Base-by-base conservation (phyloP, 495 filamentous ascomycete species). In the Penicillium silybi region DNA sequence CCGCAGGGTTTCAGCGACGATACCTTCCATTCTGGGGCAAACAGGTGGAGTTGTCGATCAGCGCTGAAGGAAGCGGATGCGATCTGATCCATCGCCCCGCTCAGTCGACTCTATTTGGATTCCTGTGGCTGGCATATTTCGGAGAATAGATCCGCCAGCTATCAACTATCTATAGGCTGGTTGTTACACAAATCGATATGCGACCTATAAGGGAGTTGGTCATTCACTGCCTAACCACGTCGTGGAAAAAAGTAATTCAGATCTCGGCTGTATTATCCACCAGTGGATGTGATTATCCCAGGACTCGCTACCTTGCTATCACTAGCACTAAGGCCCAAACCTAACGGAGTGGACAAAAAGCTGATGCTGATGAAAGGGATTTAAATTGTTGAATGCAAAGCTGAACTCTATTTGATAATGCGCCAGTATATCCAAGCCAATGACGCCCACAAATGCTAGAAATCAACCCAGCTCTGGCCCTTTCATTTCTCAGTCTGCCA, bases 401-500 rank as follows among this genome's bases (percentile, higher is more conserved):
- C 29, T 10, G 10, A 13, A 32, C 0, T 15, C 29, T 32, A 32
- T 32, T 8, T 32, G 29, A 13, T 23, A n/a, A n/a, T 32, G 8
- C 1, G 1, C 29, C 37, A 32, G 18, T 23, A 25, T 15, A 32
- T 48, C 2, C 15, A 44, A 26, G 25, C 23, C 25, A 32, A 32
- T 23, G 32, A 32, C 13, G 22, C 38, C 47, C 47, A 7, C 1
- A 43, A 22, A 15, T n/a, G 5, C 38, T 41, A 10, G 17, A 48
- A 42, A 48, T 49, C 32, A 16, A 19, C 1, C 16, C 15, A 18
- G 6, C 13, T 27, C 0, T 10, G 26, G 3, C 0, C 25, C 3
- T n/a, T 11, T n/a, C 25, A 25, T 19, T 26, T 47, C 20, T 35
- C 38, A 22, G 38, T 67, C 54, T 64, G 59, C 71, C 69, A 72